Evolutionary conservation across 441 rosid genomes (phyloP).

Genomic region (Manihot esculenta): DNA sequence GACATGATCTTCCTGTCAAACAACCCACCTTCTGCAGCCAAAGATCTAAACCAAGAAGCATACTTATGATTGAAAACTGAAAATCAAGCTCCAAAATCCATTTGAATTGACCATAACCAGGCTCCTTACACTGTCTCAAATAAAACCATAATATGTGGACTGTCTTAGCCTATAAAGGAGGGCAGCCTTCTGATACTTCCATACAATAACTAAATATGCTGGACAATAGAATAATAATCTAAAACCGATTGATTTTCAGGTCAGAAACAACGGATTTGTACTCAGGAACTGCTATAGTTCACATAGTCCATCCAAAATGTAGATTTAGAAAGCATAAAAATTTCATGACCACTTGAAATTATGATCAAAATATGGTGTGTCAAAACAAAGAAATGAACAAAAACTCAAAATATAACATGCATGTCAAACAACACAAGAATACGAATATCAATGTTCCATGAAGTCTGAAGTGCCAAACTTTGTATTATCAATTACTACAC

Average conservation of each 20-base stretch:
- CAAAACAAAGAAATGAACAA: too few species aligned
- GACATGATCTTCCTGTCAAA: background rate
- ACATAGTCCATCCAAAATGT: too few species aligned
- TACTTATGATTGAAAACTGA: background rate
- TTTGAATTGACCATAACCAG: background rate
- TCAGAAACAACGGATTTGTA: too few species aligned
- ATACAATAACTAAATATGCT: background rate
- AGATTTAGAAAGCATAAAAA: too few species aligned
- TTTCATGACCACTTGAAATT: too few species aligned
- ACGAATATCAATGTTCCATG: background rate
- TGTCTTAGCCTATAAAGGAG: background rate
- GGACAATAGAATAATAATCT: too few species aligned
- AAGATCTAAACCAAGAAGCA: background rate
- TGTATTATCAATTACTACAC: background rate
- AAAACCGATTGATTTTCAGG: too few species aligned
- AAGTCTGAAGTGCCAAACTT: background rate
- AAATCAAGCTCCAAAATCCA: background rate
- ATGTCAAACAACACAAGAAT: too few species aligned
- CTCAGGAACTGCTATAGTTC: too few species aligned
- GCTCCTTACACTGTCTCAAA: background rate
- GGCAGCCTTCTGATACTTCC: background rate
- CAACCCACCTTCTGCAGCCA: background rate
- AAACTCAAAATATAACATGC: too few species aligned
- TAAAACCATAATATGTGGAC: constrained; percentile 6
- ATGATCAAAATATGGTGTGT: too few species aligned